A percentile compares a stretch with the other conserved stretches of the same genome.
Conservation (phyloP, 176 grass and related monocot species). For the Carex kokanica region DNA sequence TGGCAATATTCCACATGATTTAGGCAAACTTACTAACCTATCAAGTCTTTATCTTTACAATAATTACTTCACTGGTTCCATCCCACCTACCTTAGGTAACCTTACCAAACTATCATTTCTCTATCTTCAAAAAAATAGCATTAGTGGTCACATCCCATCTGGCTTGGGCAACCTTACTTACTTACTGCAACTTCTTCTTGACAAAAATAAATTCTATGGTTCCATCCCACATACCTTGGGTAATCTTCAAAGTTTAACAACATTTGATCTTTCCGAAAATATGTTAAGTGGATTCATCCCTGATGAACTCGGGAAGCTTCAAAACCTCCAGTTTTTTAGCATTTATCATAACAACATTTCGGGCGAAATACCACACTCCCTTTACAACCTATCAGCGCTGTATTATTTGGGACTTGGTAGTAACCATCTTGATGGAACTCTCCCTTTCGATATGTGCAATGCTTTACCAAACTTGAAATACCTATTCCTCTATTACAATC, state of each 20-base stretch:
- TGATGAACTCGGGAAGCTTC: not conserved
- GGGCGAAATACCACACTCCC: conserved; percentile 37
- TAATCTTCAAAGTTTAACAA: too few species aligned
- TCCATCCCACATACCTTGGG: too few species aligned
- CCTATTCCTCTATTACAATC: not conserved
- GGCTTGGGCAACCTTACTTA: too few species aligned
- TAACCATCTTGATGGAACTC: not conserved
- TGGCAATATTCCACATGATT: conserved; percentile 20
- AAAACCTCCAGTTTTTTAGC: not conserved
- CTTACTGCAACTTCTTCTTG: too few species aligned
- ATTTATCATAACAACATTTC: conserved; percentile 25
- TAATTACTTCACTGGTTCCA: not conserved
- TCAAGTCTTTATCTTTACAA: not conserved
- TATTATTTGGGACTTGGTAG: not conserved
- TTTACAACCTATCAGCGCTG: not conserved
- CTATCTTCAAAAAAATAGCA: not conserved
- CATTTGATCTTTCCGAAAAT: too few species aligned
- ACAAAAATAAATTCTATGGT: too few species aligned
- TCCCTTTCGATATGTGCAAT: not conserved
- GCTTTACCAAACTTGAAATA: not conserved
- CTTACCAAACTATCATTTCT: not conserved
- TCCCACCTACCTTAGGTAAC: conserved; percentile 15
- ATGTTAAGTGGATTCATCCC: too few species aligned
- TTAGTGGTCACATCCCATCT: conserved; percentile 24
- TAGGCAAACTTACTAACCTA: conserved; percentile 16